Evolutionary conservation across 208 protist species (phyloP).

Genomic region (Novymonas esmeraldas): DNA sequence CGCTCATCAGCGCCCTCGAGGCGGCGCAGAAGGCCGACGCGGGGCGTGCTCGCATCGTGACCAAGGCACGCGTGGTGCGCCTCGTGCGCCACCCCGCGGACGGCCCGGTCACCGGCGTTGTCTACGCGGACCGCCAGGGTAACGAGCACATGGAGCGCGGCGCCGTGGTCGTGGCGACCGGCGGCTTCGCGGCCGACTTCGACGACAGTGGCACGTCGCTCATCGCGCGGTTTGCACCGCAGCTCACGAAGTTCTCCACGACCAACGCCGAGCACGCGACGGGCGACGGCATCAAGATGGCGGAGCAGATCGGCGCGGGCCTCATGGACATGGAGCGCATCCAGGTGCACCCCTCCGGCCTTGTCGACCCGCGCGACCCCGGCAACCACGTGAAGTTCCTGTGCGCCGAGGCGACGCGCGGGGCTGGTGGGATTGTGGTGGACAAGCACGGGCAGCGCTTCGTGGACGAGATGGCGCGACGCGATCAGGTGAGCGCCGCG

Average conservation of each 20-base stretch:
- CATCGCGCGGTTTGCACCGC: slow-evolving; percentile 60
- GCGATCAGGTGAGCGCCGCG: slow-evolving; percentile 87
- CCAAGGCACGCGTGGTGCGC: slow-evolving; percentile 44
- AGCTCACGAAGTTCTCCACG: slow-evolving; percentile 72
- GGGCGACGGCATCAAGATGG: slow-evolving; percentile 81
- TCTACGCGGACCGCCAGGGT: slow-evolving; percentile 42
- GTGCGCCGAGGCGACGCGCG: slow-evolving; percentile 94
- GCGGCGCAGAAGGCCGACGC: slow-evolving; percentile 34
- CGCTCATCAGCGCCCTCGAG: slow-evolving; percentile 74
- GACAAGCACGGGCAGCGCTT: slow-evolving; percentile 73
- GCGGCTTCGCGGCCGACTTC: slow-evolving; percentile 67
- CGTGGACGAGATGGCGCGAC: slow-evolving; percentile 91
- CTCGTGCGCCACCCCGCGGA: slow-evolving; percentile 49
- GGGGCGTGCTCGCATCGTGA: slow-evolving; percentile 48
- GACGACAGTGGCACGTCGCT: slow-evolving; percentile 39
- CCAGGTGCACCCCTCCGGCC: slow-evolving; percentile 94
- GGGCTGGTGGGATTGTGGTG: slow-evolving; percentile 90
- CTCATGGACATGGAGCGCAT: slow-evolving; percentile 71
- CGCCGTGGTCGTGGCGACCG: slow-evolving; percentile 85
- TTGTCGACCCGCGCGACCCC: slow-evolving; percentile 91
- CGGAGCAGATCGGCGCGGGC: slow-evolving; percentile 52
- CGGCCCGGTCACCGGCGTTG: slow-evolving; percentile 58
- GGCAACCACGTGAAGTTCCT: slow-evolving; percentile 89
- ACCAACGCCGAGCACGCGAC: slow-evolving; percentile 89
- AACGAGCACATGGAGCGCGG: slow-evolving; percentile 44